Evolutionary conservation across 768 basidiomycete genomes (phyloP).

Genomic region (Goffeauzyma gilvescens): DNA sequence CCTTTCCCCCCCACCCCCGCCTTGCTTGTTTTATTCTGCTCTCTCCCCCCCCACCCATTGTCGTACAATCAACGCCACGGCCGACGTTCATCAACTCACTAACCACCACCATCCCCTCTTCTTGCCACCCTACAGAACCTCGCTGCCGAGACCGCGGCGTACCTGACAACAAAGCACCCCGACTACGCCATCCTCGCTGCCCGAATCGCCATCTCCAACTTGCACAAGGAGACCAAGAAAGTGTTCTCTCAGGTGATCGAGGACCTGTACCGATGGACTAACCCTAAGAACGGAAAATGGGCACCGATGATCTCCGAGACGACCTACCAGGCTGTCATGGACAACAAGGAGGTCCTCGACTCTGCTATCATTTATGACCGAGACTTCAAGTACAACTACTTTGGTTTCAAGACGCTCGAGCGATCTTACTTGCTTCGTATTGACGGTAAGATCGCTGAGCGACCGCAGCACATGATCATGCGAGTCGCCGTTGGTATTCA

Average conservation of each 20-base stretch:
- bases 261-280: constrained; percentile 83
- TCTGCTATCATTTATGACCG: constrained; percentile 94
- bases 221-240: constrained; percentile 99
- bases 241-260: constrained; percentile 78
- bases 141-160: constrained; percentile 91
- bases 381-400: constrained; percentile 92
- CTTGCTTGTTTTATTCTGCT: too few species aligned
- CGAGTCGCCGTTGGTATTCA: constrained; percentile 97
- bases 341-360: constrained; percentile 63
- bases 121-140: constrained; percentile 46
- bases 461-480: constrained; percentile 99
- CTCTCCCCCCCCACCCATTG: too few species aligned
- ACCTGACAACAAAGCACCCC: constrained; percentile 87
- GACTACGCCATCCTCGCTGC: constrained; percentile 97
- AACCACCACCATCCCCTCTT: not conserved
- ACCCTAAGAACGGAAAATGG: constrained; percentile 76
- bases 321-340: constrained; percentile 61
- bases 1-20: too few species aligned
- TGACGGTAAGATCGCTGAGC: constrained; percentile 83
- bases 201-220: constrained; percentile 92
- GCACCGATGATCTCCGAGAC: constrained; percentile 83
- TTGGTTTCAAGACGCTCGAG: constrained; percentile 99
- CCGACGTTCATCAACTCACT: not conserved
- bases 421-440: constrained; percentile 90
- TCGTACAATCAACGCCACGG: too few species aligned